Evolutionary conservation across 2,329 filamentous ascomycete species (phyloP), one percentile per base, ranked within the genome.

Genomic region (Xylariaceae sp.): DNA sequence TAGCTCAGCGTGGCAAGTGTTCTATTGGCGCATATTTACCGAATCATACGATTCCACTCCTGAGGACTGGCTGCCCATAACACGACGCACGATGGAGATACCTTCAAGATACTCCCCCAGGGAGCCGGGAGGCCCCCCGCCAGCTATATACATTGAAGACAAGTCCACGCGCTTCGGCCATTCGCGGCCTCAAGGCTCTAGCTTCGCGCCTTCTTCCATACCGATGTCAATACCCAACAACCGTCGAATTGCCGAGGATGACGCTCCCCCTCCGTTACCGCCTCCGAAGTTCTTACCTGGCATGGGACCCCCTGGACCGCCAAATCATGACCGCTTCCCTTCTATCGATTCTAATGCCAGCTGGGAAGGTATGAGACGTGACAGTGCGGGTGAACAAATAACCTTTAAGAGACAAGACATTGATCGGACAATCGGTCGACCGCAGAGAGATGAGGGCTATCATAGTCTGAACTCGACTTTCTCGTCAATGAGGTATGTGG

Each of bases 211-310:
- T 8, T 61, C 69, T 31, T 74, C 74, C 8, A 69, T 71, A 31
- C 73, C 74, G 2, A 74, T 75, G 73, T 68, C 71, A 21, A 75
- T 76, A 64, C 70, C 69, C 17, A 72, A 69, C 46, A 61, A 57
- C 16, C 67, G 63, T 39, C 66, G 69, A 45, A 65, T 64, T 9
- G 66, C 69, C n/a, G 67, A 72, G 48, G 69, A 74, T 54, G 65
- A 69, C 50, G 71, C 67, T 12, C 74, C 74, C 21, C 74, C 74
- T 29, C 73, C 74, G 9, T 60, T 76, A 40, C 73, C 73, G 16
- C 74, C 74, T 17, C 74, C 74, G 0, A 65, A 66, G 43, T 71
- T 64, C 34, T 55, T 74, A 5, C 71, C 71, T 11, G 63, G 69
- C 23, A 51, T 68, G 33, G 71, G 60, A 2, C 72, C 57, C 14